Percentiles rank a stretch among this genome's conserved stretches.
Conservation (phyloP, 495 filamentous ascomycete genomes). For the Gamarada debralockiae region DNA sequence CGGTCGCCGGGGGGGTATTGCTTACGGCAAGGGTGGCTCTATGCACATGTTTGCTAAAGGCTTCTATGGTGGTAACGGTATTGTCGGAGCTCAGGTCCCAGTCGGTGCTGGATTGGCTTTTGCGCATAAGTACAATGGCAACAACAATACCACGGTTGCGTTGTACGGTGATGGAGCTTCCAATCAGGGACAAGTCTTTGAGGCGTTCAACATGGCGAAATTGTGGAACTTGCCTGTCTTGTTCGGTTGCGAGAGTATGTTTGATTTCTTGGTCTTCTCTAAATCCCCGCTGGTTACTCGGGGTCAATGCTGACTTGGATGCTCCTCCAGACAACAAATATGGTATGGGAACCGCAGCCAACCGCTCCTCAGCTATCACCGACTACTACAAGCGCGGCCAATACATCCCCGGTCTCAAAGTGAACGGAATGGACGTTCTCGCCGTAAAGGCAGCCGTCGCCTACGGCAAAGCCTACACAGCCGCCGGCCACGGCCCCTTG, state of each 20-base stretch:
- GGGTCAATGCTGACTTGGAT: no score
- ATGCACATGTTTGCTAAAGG: slow-evolving; percentile 99
- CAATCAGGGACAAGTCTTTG: slow-evolving; percentile 99
- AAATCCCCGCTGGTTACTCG: no score
- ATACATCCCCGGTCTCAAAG: slow-evolving; percentile 98
- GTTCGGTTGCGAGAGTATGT: slow-evolving; percentile 96
- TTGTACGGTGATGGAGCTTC: slow-evolving; percentile 96
- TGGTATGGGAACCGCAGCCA: slow-evolving; percentile 97
- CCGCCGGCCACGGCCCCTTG: slow-evolving; percentile 79
- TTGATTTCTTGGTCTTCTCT: no score
- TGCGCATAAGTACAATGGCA: slow-evolving; percentile 87
- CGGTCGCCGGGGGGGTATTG: slow-evolving; percentile 91
- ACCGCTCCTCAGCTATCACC: slow-evolving; percentile 88
- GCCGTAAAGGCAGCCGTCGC: slow-evolving; percentile 94
- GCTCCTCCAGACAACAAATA: slow-evolving; percentile 89
- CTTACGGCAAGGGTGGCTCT: slow-evolving; percentile 96
- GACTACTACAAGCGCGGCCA: slow-evolving; percentile 99
- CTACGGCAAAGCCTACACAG: slow-evolving; percentile 84
- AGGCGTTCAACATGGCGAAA: slow-evolving; percentile 99
- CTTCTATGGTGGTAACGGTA: slow-evolving; percentile 98
- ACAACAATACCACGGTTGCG: slow-evolving; percentile 78
- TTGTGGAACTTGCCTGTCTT: slow-evolving; percentile 94
- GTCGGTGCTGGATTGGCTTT: slow-evolving; percentile 96
- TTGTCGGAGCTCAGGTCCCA: slow-evolving; percentile 97
- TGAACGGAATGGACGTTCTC: slow-evolving; percentile 99